Evolutionary conservation across 306 rosid species (phyloP).

Genomic region (Hippophae rhamnoides): DNA sequence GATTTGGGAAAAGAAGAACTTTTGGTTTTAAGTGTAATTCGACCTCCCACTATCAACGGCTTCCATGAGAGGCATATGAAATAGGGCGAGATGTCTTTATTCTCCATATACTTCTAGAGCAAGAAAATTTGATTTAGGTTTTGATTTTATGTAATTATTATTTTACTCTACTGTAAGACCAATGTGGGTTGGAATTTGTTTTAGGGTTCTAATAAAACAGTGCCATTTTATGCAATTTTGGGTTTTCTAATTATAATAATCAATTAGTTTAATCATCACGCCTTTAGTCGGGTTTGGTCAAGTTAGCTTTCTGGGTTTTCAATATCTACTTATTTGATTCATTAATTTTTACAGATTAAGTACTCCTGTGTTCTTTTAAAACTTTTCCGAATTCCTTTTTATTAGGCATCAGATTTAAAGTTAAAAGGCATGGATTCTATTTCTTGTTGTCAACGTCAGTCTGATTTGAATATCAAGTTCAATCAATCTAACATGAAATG

Average conservation of each 20-base stretch:
- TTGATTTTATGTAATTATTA: constrained; percentile 25
- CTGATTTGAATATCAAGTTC: too few species aligned
- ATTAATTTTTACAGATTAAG: too few species aligned
- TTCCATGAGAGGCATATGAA: constrained; percentile 26
- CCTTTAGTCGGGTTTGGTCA: constrained; percentile 13
- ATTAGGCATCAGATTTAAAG: too few species aligned
- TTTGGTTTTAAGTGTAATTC: constrained; percentile 11
- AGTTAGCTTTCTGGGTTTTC: constrained; percentile 16
- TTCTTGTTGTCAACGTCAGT: too few species aligned
- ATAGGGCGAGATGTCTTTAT: constrained; percentile 20
- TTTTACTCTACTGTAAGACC: background rate
- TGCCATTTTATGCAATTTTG: background rate
- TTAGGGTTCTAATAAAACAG: background rate
- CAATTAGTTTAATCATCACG: background rate
- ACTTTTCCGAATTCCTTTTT: too few species aligned
- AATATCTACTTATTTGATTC: too few species aligned
- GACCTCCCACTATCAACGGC: constrained; percentile 62
- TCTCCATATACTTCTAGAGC: too few species aligned
- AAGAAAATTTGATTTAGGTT: constrained; percentile 1
- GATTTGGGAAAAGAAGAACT: constrained; percentile 4
- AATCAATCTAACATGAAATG: too few species aligned
- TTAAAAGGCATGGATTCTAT: too few species aligned
- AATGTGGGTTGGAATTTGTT: too few species aligned
- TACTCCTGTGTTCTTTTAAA: too few species aligned
- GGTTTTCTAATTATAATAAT: background rate